Percentiles rank a stretch among this genome's conserved stretches.
Conservation (phyloP, 345 rosid genomes). For the Moringa oleifera region DNA sequence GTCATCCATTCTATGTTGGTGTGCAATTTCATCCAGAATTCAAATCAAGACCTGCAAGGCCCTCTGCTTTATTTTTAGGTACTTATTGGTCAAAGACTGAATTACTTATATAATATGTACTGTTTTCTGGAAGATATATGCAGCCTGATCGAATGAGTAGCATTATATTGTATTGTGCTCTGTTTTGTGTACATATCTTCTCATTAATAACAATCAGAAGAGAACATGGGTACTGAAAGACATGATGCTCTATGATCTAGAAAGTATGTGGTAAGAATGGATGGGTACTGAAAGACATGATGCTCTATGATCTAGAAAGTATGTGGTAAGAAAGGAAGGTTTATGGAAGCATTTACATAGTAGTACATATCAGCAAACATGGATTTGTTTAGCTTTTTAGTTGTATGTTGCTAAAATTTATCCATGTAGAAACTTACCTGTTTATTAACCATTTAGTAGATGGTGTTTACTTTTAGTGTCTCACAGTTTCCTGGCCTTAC, state of each 20-base stretch:
- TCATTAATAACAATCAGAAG: background rate
- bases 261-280: too few species aligned
- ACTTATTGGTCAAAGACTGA: constrained; percentile 13
- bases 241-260: too few species aligned
- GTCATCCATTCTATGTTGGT: constrained; percentile 77
- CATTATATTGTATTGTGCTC: too few species aligned
- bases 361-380: background rate
- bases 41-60: constrained; percentile 85
- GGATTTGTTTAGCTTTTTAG: background rate
- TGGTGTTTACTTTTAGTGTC: too few species aligned
- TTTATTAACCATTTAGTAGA: too few species aligned
- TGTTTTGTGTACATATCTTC: too few species aligned
- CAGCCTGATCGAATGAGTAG: background rate
- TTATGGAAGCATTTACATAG: too few species aligned
- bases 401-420: too few species aligned
- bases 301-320: background rate
- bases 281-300: too few species aligned
- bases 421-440: too few species aligned
- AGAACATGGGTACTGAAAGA: background rate
- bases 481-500: too few species aligned
- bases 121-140: background rate
- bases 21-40: constrained; percentile 97
- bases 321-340: too few species aligned
- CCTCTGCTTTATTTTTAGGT: constrained; percentile 90
- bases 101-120: background rate